Conservation (phyloP, 169 alveolate genomes). For the Cytauxzoon felis region DNA sequence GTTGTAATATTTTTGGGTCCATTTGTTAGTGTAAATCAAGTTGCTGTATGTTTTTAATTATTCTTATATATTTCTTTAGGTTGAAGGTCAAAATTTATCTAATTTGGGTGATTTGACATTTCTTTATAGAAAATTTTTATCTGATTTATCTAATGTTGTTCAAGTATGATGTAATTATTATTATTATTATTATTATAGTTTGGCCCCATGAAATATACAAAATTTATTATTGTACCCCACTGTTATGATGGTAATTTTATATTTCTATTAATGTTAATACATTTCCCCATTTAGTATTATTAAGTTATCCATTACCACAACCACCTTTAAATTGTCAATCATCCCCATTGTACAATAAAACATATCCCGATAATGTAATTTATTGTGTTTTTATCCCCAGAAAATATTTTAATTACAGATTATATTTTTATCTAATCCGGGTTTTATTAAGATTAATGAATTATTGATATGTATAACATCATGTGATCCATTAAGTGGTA, state of each 20-base stretch:
- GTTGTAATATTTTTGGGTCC: slow-evolving; percentile 61
- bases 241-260: slow-evolving; percentile 40
- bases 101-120: slow-evolving; percentile 49
- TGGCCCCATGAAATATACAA: slow-evolving; percentile 21
- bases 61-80: background rate
- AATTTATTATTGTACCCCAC: slow-evolving; percentile 58
- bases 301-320: slow-evolving; percentile 61
- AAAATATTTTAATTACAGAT: background rate
- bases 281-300: slow-evolving; percentile 12
- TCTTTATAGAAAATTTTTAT: slow-evolving; percentile 37
- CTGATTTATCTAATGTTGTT: slow-evolving; percentile 29
- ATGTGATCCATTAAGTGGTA: slow-evolving; percentile 56
- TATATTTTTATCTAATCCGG: slow-evolving; percentile 59
- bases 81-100: slow-evolving; percentile 36
- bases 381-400: background rate
- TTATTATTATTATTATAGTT: slow-evolving; percentile 1
- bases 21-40: slow-evolving; percentile 49
- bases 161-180: too few relatives aligned
- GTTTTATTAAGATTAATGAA: slow-evolving; percentile 39
- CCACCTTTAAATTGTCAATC: slow-evolving; percentile 56
- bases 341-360: background rate
- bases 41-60: slow-evolving; percentile 28
- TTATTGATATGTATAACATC: slow-evolving; percentile 53
- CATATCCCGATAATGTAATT: slow-evolving; percentile 38
- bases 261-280: background rate